Percentiles rank a stretch among this genome's conserved stretches.
phyloP scores from a whole-genome alignment of 768 basidiomycete species.

The Pulveroboletus sp. region DNA sequence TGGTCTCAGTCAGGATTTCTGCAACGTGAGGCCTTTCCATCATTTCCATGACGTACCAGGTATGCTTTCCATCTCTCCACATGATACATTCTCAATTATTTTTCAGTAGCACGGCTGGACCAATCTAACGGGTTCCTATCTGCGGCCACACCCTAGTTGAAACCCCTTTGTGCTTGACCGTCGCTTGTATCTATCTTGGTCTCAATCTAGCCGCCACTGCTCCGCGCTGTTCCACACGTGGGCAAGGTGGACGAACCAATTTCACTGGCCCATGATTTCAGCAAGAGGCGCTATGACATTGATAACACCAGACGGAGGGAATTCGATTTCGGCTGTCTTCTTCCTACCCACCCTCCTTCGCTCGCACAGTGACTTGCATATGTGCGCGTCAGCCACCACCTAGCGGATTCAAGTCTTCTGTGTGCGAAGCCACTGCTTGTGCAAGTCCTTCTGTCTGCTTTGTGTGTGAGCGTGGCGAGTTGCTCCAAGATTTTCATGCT shows the following conservation, averaged over 20 bases:
- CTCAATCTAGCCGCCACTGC: no score
- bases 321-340: neutral
- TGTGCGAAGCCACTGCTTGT: no score
- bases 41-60: neutral
- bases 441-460: no score
- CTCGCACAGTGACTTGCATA: neutral
- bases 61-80: neutral
- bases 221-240: neutral
- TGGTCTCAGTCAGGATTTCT: neutral
- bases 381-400: neutral
- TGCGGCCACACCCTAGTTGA: neutral
- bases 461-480: no score
- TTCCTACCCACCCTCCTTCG: neutral
- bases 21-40: neutral
- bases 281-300: neutral
- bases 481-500: no score
- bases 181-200: neutral
- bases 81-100: neutral
- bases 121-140: neutral
- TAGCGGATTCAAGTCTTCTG: neutral
- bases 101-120: neutral
- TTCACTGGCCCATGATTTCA: neutral
- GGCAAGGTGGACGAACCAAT: neutral
- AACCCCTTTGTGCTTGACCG: neutral
- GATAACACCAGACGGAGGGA: neutral